Percentiles rank a stretch among this genome's conserved stretches.
Evolutionary conservation across 2,329 filamentous ascomycete genomes (phyloP).

Genomic region (Trichoderma atroviride): DNA sequence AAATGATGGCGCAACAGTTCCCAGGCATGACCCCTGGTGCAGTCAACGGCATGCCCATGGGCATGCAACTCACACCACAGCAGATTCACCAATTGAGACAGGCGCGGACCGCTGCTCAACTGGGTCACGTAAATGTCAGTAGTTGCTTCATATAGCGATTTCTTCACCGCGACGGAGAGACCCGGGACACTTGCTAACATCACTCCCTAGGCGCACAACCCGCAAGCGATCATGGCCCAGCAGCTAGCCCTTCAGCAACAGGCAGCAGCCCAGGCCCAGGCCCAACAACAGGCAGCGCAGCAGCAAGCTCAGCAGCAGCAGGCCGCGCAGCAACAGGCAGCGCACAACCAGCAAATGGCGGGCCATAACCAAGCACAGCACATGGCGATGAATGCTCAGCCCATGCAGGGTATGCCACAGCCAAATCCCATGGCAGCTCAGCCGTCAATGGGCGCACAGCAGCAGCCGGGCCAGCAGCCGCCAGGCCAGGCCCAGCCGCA

Average conservation of each 20-base stretch:
- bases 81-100: conserved; percentile 56
- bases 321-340: conserved; percentile 39
- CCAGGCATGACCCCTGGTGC: conserved; percentile 53
- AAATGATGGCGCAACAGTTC: conserved; percentile 59
- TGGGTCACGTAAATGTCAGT: conserved; percentile 46
- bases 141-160: neutral
- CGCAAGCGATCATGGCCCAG: conserved; percentile 49
- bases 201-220: conserved; percentile 35
- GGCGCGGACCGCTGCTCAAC: conserved; percentile 37
- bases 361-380: conserved; percentile 51
- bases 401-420: conserved; percentile 49
- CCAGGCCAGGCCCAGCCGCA: conserved; percentile 33
- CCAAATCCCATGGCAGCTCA: conserved; percentile 44
- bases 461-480: conserved; percentile 26
- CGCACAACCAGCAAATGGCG: conserved; percentile 45
- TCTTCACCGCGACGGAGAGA: neutral
- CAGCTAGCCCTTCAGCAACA: conserved; percentile 51
- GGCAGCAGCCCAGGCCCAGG: conserved; percentile 42
- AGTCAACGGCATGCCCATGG: conserved; percentile 53
- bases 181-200: neutral
- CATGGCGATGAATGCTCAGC: conserved; percentile 52
- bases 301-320: conserved; percentile 32
- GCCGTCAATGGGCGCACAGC: conserved; percentile 36
- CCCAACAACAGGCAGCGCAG: conserved; percentile 39
- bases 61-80: conserved; percentile 53